A percentile compares a stretch with the other conserved stretches of the same genome.
Evolutionary conservation across 1,139 yeast species (phyloP).

Genomic region (Protomyces pachydermus): DNA sequence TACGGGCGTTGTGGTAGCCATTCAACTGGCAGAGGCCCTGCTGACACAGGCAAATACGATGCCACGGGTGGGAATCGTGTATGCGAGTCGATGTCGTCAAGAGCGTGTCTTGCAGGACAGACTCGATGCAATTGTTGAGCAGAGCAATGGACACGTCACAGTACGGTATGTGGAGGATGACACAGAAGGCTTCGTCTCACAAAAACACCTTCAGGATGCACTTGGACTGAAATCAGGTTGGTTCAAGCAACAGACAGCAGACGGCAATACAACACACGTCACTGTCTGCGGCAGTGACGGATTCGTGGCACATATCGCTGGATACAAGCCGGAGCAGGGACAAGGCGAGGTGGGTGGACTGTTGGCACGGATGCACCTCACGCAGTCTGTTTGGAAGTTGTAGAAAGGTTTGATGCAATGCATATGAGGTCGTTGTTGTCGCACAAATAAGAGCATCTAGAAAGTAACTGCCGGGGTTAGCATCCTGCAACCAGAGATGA

Average conservation of each 20-base stretch:
- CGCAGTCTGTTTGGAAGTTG: slow-evolving; percentile 36
- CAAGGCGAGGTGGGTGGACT: slow-evolving; percentile 28
- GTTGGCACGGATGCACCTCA: slow-evolving; percentile 29
- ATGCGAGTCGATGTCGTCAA: slow-evolving; percentile 5
- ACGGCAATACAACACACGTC: background rate
- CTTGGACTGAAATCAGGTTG: background rate
- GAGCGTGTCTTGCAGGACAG: background rate
- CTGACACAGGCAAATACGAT: background rate
- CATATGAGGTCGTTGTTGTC: background rate
- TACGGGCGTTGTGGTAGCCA: slow-evolving; percentile 25
- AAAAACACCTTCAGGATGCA: background rate
- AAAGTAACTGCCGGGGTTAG: background rate
- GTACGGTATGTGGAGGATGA: background rate
- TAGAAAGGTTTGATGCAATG: background rate
- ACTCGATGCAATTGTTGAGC: background rate
- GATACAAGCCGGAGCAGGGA: slow-evolving; percentile 22
- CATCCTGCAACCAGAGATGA: background rate
- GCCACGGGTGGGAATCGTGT: slow-evolving; percentile 14
- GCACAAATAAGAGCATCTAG: background rate
- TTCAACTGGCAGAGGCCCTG: slow-evolving; percentile 14
- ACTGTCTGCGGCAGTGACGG: slow-evolving; percentile 29
- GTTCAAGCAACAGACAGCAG: background rate
- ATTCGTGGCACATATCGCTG: slow-evolving; percentile 26
- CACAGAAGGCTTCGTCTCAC: background rate
- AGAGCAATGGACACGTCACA: background rate